Evolutionary conservation across 2,329 filamentous ascomycete genomes (phyloP), one percentile per base, ranked within the genome.

Genomic region (Aurifilum marmelostoma): DNA sequence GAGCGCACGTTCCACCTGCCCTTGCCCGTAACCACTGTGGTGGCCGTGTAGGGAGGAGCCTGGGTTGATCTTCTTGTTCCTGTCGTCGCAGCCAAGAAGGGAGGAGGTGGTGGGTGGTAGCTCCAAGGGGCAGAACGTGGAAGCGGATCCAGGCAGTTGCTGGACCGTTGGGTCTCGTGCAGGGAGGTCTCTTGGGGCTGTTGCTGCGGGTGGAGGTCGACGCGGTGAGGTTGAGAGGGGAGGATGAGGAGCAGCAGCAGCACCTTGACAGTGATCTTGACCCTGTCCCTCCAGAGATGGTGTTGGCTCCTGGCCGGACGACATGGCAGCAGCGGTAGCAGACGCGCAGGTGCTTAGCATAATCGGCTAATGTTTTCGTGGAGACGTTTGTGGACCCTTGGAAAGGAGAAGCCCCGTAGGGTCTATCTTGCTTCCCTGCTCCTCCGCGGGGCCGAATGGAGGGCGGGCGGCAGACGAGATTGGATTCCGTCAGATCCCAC

Each of bases 311-410:
- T 73, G 71, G 71, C 73, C 73, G 72, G 74, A 63, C 61, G 72
- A 68, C 66, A 68, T 66, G 65, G 59, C 58, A 69, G 34, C 34
- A 8, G 74, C 74, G 73, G 73, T 66, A 63, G 59, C 59, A 71
- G 74, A 74, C 73, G 73, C 73, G 71, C 71, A 72, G 71, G 72
- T 72, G 71, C 75, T 77, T 79, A 79, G 78, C 79, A 80, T 80
- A 73, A 77, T 75, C 75, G 70, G 72, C 76, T 80, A 79, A 78
- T 75, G 77, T 4, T 77, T 78, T 79, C 75, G 65, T 67, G 77
- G 74, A 71, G 67, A 66, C 67, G 43, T 24, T 16, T 29, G 69
- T 68, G 68, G 69, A 66, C 64, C 68, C 69, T 69, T 71, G 71
- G 67, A 73, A 74, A 72, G 73, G 72, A 72, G 70, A 71, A 59